These are phyloP conservation scores for Henckelia pumila DNA, from an alignment of 257 asterid genomes.

Conservation along the genomic window DNA sequence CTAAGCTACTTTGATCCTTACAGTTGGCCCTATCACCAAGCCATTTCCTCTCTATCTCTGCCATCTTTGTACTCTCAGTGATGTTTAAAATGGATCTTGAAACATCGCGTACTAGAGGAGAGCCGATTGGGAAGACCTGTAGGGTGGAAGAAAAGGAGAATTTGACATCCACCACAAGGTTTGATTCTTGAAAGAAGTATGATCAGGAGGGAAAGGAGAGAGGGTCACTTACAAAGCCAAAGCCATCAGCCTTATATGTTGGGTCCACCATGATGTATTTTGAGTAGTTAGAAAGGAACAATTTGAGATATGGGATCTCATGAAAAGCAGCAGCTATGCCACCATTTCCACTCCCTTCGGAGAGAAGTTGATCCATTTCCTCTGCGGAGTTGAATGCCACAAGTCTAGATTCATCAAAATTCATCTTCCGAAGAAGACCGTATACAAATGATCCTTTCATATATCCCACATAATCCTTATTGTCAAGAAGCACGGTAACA, in stretches of 20 bases:
- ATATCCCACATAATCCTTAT: constrained; percentile 6
- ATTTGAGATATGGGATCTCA: constrained; percentile 26
- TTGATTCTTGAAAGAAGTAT: not conserved
- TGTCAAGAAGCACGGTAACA: not conserved
- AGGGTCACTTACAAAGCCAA: constrained; percentile 30
- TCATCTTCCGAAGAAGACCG: not conserved
- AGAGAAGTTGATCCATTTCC: not conserved
- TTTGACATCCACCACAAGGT: not conserved
- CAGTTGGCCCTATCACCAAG: constrained; percentile 22
- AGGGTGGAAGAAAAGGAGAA: not conserved
- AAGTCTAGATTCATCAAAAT: constrained; percentile 6
- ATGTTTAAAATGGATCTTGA: constrained; percentile 31
- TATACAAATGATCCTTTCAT: constrained; percentile 1
- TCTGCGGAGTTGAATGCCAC: not conserved
- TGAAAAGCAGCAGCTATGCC: constrained; percentile 13
- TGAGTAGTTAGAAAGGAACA: constrained; percentile 26
- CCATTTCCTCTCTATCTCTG: not conserved
- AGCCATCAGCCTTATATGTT: constrained; percentile 25
- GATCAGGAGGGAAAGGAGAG: not conserved
- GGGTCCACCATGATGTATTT: constrained; percentile 23
- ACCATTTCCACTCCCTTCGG: constrained; percentile 8
- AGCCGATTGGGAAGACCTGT: constrained; percentile 31
- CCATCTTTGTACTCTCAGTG: constrained; percentile 18
- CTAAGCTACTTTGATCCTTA: not conserved
- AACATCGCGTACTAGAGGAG: constrained; percentile 24